phyloP scores from a whole-genome alignment of 139 green algal genomes.

The Tetradesmus obliquus region DNA sequence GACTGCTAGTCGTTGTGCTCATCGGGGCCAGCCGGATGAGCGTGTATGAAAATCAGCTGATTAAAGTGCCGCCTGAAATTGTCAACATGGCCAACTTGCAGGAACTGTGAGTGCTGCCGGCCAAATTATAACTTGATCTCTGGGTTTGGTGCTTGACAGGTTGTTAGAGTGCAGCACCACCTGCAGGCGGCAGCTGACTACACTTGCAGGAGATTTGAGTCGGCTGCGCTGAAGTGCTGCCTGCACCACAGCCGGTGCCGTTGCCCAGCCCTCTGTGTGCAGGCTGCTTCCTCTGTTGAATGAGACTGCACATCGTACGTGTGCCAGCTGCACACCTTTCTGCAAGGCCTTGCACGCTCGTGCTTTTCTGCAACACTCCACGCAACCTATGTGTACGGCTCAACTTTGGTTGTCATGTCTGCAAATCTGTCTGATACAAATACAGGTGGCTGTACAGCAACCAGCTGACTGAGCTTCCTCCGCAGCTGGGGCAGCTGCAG shows the following conservation, averaged over 20 bases:
- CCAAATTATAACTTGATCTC: background rate
- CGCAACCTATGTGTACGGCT: background rate
- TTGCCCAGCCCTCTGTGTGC: no score
- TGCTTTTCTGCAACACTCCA: background rate
- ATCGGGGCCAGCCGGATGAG: constrained; percentile 4
- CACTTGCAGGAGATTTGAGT: no score
- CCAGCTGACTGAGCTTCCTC: constrained; percentile 46
- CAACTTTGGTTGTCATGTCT: background rate
- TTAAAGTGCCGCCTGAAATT: constrained; percentile 31
- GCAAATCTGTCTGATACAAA: background rate
- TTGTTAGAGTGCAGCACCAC: no score
- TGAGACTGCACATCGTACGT: no score
- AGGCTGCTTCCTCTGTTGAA: no score
- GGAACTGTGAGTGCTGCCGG: constrained; percentile 38
- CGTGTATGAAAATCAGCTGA: constrained; percentile 54
- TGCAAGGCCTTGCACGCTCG: background rate
- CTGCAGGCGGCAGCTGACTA: no score
- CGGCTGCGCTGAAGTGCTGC: no score
- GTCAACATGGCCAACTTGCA: constrained; percentile 41
- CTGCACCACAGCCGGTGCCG: no score
- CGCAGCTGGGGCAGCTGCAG: constrained; percentile 47
- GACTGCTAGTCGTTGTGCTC: background rate
- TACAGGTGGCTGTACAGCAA: constrained; percentile 61
- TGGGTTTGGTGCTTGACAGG: no score
- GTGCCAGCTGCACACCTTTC: background rate